phyloP scores from a whole-genome alignment of 352 stramenopile species.

The Globisporangium alternatum region DNA sequence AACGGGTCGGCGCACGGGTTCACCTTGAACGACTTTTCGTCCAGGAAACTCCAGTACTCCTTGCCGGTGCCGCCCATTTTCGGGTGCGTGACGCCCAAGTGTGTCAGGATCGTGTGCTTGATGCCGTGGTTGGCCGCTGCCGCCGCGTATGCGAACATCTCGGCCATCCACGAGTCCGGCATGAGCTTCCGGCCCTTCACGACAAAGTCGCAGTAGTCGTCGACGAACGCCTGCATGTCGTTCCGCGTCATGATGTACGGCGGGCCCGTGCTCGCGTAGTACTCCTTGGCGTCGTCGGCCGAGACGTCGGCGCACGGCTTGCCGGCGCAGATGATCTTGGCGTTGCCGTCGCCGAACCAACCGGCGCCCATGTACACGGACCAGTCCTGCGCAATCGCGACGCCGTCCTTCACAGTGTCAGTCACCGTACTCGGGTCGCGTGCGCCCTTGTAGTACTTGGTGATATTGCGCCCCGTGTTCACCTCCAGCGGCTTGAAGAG shows the following conservation, averaged over 20 bases:
- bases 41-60: constrained; percentile 25
- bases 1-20: constrained; percentile 24
- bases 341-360: constrained; percentile 9
- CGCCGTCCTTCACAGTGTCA: constrained; percentile 22
- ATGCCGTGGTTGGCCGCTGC: constrained; percentile 28
- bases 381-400: constrained; percentile 27
- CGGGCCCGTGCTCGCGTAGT: constrained; percentile 23
- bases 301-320: constrained; percentile 16
- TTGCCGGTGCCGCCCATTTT: constrained; percentile 1
- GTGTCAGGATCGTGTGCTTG: constrained; percentile 28
- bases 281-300: constrained; percentile 20
- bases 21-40: constrained; percentile 3
- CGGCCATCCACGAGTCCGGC: constrained; percentile 25
- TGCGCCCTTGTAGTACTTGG: constrained; percentile 21
- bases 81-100: constrained; percentile 26
- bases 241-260: constrained; percentile 38
- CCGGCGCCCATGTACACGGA: constrained; percentile 7
- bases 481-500: constrained; percentile 21
- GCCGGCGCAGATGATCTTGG: constrained; percentile 13
- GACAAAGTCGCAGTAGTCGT: constrained; percentile 29
- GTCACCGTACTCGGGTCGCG: constrained; percentile 13
- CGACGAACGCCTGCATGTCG: constrained; percentile 21
- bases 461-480: constrained; percentile 18
- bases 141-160: constrained; percentile 31
- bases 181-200: constrained; percentile 19